Evolutionary conservation across 371 early-diverging fungal genomes (phyloP), one percentile per base, ranked within the genome.

Genomic region (Dipsacomyces acuminosporus): DNA sequence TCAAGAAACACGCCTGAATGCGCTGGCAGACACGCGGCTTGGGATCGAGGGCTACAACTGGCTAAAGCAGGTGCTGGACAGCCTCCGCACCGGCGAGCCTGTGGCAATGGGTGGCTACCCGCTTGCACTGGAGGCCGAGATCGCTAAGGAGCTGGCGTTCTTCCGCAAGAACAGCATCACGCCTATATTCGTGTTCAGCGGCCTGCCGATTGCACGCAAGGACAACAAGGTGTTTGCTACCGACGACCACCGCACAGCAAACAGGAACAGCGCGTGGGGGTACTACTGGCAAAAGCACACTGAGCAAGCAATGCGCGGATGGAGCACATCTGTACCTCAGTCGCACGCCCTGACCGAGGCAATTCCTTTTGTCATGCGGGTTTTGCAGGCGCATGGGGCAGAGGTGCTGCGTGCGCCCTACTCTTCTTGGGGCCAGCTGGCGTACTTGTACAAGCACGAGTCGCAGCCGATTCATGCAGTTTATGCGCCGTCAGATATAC

Each of bases 361-460:
- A 49, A 45, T 86, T 26, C 82, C 82, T 54, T 74, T 78, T 38
- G 85, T 87, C n/a, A 78, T 88, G 72, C 79, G 80, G 47, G 79
- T 87, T 19, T 77, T 91, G 30, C 72, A 79, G 43, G 79, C 81
- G 53, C 64, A 83, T 49, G 73, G 78, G 1, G 69, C 85, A 38
- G 88, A 89, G 60, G 87, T 80, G 49, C 78, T 91, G 57, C 86
- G 90, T 21, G 90, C 90, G 18, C 91, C 91, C 26, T 91, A 90
- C 61, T 82, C 85, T 21, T 75, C 85, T 13, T 87, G 86, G 81
- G 89, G 82, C 36, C 91, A 91, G 85, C 78, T 91, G 40, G 83
- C 82, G 18, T 90, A 89, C 59, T 67, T 91, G 75, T 78, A 84
- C 46, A 76, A 74, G 21, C 87, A 87, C 67, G 83, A 83, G 20